Evolutionary conservation across 1,139 yeast genomes (phyloP).

Genomic region (Hyphopichia burtonii): DNA sequence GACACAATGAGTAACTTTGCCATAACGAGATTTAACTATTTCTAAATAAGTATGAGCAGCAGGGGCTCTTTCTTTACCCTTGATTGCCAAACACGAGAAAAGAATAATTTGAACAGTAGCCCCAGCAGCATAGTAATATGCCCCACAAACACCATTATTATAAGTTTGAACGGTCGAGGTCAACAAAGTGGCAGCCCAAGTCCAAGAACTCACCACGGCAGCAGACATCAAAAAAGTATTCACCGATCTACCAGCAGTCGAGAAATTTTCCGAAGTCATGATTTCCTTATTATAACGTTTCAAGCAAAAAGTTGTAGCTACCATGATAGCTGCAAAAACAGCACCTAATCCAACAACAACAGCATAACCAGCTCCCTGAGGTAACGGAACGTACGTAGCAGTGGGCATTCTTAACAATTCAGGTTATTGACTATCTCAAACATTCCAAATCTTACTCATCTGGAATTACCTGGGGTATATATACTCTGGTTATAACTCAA

Average conservation of each 20-base stretch:
- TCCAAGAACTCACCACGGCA: slow-evolving; percentile 91
- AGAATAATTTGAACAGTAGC: slow-evolving; percentile 54
- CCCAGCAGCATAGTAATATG: slow-evolving; percentile 53
- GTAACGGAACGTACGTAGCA: slow-evolving; percentile 21
- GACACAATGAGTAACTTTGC: slow-evolving; percentile 60
- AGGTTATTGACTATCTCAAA: no score
- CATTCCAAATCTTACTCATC: no score
- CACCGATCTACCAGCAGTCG: slow-evolving; percentile 85
- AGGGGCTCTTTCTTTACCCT: slow-evolving; percentile 57
- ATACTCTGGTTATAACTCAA: no score
- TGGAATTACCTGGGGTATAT: no score
- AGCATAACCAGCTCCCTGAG: slow-evolving; percentile 90
- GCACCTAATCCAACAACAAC: slow-evolving; percentile 87
- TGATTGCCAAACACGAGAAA: slow-evolving; percentile 53
- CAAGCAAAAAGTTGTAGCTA: slow-evolving; percentile 64
- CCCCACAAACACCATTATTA: slow-evolving; percentile 67
- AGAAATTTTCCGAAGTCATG: slow-evolving; percentile 85
- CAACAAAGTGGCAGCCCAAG: slow-evolving; percentile 87
- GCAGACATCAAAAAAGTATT: slow-evolving; percentile 79
- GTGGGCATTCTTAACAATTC: background rate
- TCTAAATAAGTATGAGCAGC: slow-evolving; percentile 59
- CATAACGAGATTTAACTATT: slow-evolving; percentile 52
- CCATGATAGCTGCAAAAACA: slow-evolving; percentile 78
- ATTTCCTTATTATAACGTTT: slow-evolving; percentile 77
- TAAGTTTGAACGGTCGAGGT: slow-evolving; percentile 79